Evolutionary conservation across 495 filamentous ascomycete genomes (phyloP).

Genomic region (Xylaria telfairii): DNA sequence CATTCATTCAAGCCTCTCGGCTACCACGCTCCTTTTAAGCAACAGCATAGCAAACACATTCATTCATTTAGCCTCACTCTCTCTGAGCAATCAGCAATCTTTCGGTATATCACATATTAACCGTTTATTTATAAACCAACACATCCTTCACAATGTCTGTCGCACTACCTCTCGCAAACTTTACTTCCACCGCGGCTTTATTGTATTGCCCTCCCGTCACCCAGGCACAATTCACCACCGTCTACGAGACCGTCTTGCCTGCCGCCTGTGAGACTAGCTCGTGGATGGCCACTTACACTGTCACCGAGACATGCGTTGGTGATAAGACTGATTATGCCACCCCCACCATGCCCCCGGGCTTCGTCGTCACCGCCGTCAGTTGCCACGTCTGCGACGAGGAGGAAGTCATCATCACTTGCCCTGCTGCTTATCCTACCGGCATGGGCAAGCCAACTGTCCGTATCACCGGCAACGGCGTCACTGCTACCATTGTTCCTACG

Average conservation of each 20-base stretch:
- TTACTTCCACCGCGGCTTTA: constrained; percentile 28
- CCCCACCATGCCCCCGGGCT: constrained; percentile 43
- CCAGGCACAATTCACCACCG: constrained; percentile 42
- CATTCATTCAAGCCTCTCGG: constrained; percentile 24
- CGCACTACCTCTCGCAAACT: constrained; percentile 33
- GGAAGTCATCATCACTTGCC: constrained; percentile 45
- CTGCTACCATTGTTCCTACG: constrained; percentile 38
- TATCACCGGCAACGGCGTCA: constrained; percentile 44
- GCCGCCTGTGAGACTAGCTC: constrained; percentile 49
- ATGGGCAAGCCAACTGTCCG: constrained; percentile 29
- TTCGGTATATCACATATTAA: constrained; percentile 13
- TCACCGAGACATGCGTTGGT: constrained; percentile 48
- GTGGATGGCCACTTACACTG: constrained; percentile 53
- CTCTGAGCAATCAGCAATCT: constrained; percentile 26
- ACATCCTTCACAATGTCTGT: constrained; percentile 32
- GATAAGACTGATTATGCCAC: constrained; percentile 33
- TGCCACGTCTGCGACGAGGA: constrained; percentile 39
- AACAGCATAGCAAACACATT: constrained; percentile 13
- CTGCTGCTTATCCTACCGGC: constrained; percentile 40
- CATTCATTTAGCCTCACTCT: constrained; percentile 33
- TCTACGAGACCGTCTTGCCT: constrained; percentile 49
- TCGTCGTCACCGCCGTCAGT: constrained; percentile 46
- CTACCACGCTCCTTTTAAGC: constrained; percentile 16
- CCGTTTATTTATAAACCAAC: constrained; percentile 11
- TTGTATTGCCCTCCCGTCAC: constrained; percentile 34